These are phyloP conservation scores for Boletus barrowsii DNA, from an alignment of 768 basidiomycete genomes.

Conservation along the genomic window DNA sequence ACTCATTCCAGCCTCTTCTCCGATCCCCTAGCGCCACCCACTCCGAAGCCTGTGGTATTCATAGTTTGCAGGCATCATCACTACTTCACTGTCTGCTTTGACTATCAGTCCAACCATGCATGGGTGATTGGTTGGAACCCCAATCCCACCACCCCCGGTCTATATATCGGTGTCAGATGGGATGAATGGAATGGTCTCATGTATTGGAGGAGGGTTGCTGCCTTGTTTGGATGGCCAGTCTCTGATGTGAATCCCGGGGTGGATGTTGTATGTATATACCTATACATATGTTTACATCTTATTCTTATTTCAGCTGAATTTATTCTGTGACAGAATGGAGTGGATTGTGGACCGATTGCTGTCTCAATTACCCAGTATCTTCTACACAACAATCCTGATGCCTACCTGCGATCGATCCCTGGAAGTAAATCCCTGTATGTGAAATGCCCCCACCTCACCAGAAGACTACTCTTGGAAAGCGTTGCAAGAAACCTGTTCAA, in stretches of 20 bases:
- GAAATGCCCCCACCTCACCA: background rate
- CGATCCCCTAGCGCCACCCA: background rate
- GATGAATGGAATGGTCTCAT: background rate
- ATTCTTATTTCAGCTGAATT: no score
- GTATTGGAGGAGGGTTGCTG: background rate
- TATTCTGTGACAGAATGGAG: background rate
- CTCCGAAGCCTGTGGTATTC: conserved; percentile 1
- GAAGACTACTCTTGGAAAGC: background rate
- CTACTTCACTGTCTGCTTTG: conserved; percentile 6
- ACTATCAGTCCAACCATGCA: conserved; percentile 3
- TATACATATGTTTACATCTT: no score
- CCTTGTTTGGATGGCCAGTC: no score
- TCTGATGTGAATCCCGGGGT: no score
- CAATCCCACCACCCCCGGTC: background rate
- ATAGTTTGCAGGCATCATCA: conserved; percentile 1
- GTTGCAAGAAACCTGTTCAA: background rate
- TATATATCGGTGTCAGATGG: background rate
- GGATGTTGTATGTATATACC: no score
- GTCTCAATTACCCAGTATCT: background rate
- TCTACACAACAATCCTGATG: background rate
- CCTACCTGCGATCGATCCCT: background rate
- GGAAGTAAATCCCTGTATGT: background rate
- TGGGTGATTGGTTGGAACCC: background rate
- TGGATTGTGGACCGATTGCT: conserved; percentile 4
- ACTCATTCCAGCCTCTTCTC: background rate